Conservation (phyloP, 1,139 yeast species). For the Protomyces pachydermus region DNA sequence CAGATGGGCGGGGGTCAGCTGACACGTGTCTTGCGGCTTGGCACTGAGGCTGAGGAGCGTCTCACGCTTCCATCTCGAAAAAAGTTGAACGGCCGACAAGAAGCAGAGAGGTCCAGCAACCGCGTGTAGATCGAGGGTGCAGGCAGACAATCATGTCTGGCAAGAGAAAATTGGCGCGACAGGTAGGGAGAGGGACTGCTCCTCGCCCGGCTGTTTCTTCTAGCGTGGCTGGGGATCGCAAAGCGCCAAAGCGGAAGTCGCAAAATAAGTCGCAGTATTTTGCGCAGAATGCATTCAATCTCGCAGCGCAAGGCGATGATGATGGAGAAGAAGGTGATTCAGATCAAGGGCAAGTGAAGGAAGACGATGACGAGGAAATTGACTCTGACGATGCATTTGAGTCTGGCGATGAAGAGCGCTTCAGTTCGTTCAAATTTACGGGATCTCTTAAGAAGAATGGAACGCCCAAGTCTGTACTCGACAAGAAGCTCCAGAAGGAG, state of each 20-base stretch:
- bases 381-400: slow-evolving; percentile 33
- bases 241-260: neutral
- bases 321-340: neutral
- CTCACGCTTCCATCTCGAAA: too few species aligned
- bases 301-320: neutral
- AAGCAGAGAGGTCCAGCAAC: too few species aligned
- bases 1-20: too few species aligned
- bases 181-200: neutral
- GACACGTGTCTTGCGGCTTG: too few species aligned
- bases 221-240: neutral
- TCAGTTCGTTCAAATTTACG: slow-evolving; percentile 29
- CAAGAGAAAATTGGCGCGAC: neutral
- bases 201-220: neutral
- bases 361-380: slow-evolving; percentile 32
- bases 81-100: too few species aligned
- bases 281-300: slow-evolving; percentile 21
- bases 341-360: slow-evolving; percentile 21
- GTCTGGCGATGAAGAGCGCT: slow-evolving; percentile 31
- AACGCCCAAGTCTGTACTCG: neutral
- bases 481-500: neutral
- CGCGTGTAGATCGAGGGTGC: too few species aligned
- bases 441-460: slow-evolving; percentile 19
- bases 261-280: neutral
- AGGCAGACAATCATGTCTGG: neutral
- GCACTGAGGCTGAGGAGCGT: too few species aligned